phyloP scores from a whole-genome alignment of 768 basidiomycete genomes.

The Hortiboletus flavorubellus region DNA sequence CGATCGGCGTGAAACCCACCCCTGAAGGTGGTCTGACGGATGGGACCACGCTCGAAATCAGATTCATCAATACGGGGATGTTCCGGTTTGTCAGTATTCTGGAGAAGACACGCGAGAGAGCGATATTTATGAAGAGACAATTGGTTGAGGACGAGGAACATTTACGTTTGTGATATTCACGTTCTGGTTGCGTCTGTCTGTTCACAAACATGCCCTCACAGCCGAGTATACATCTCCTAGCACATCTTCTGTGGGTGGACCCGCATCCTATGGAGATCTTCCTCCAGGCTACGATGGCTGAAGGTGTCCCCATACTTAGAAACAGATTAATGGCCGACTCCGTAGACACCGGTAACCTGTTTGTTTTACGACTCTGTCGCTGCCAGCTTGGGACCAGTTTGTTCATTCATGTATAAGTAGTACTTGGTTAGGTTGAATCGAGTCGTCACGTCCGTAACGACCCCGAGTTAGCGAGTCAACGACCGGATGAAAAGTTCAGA shows the following conservation, averaged over 20 bases:
- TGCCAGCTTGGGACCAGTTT: too few relatives aligned
- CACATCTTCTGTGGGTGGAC: conserved; percentile 14
- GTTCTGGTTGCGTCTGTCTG: background rate
- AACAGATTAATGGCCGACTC: background rate
- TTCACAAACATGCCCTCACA: conserved; percentile 5
- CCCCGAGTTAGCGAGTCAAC: too few relatives aligned
- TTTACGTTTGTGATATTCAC: conserved; percentile 25
- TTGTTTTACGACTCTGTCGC: too few relatives aligned
- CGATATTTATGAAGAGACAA: conserved; percentile 72
- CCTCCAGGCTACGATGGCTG: conserved; percentile 30
- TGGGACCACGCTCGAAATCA: conserved; percentile 63
- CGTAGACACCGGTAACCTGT: too few relatives aligned
- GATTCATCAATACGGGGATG: conserved; percentile 64
- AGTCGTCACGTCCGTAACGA: too few relatives aligned
- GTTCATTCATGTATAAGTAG: too few relatives aligned
- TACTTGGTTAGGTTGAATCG: too few relatives aligned
- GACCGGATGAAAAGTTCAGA: too few relatives aligned
- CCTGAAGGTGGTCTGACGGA: conserved; percentile 61
- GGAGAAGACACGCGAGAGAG: conserved; percentile 74
- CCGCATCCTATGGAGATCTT: conserved; percentile 22
- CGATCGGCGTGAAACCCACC: conserved; percentile 64
- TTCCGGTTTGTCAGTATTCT: conserved; percentile 70
- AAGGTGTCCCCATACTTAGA: background rate
- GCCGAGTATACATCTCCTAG: conserved; percentile 30
- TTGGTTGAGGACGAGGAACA: conserved; percentile 32